Percentiles rank a stretch among this genome's conserved stretches.
Conservation (phyloP, 768 basidiomycete species). For the Leccinum disarticulatum region DNA sequence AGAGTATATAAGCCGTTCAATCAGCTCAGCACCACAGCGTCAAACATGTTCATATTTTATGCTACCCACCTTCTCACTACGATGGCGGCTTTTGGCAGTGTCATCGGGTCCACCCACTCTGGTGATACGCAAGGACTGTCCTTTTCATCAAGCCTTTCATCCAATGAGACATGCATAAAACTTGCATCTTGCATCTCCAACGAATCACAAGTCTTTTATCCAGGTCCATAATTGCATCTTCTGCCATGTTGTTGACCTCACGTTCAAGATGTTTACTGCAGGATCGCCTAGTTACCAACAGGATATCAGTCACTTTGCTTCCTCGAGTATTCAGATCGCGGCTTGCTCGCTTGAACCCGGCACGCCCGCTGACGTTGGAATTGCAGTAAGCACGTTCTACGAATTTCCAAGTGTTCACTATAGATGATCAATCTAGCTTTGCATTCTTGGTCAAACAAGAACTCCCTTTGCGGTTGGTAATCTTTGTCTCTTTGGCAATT, state of each 20-base stretch:
- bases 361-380: not conserved
- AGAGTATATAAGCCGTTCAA: not conserved
- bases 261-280: not conserved
- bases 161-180: not conserved
- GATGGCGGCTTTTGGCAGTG: not conserved
- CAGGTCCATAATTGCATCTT: not conserved
- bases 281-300: slow-evolving; percentile 33
- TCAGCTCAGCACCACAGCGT: not conserved
- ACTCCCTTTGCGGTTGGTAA: not conserved
- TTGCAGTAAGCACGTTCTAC: not conserved
- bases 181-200: slow-evolving; percentile 6
- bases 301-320: slow-evolving; percentile 33
- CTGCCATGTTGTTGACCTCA: too few relatives aligned
- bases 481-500: too few relatives aligned
- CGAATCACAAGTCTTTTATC: slow-evolving; percentile 2
- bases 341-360: not conserved
- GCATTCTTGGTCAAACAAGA: not conserved
- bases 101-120: not conserved
- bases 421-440: not conserved
- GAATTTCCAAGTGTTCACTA: too few relatives aligned
- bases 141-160: not conserved
- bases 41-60: slow-evolving; percentile 11
- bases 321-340: not conserved
- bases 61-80: not conserved
- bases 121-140: not conserved